These are phyloP conservation scores for Monascus purpureus DNA, from an alignment of 495 filamentous ascomycete genomes.

Conservation along the genomic window DNA sequence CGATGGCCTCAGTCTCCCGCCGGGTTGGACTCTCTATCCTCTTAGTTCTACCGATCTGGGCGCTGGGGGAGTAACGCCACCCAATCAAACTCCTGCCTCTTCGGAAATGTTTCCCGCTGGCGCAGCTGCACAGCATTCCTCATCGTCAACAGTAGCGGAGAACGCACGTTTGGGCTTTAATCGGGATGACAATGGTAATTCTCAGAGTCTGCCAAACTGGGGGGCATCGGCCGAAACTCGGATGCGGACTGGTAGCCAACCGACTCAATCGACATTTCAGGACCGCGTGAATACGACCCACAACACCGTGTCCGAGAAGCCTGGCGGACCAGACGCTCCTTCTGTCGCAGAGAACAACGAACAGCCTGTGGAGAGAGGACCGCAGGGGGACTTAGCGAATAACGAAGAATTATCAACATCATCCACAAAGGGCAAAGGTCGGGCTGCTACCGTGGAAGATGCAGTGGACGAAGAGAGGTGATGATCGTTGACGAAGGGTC, in stretches of 20 bases:
- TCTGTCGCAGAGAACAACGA: not conserved
- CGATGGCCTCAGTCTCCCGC: slow-evolving; percentile 55
- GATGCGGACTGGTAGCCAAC: too few species aligned
- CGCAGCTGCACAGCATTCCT: not conserved
- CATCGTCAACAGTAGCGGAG: not conserved
- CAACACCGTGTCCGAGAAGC: not conserved
- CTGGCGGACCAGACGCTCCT: not conserved
- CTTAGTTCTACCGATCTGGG: slow-evolving; percentile 36
- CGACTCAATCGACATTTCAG: too few species aligned
- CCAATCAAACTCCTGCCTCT: slow-evolving; percentile 3
- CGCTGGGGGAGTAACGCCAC: slow-evolving; percentile 1
- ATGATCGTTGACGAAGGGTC: not conserved
- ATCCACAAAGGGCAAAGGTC: slow-evolving; percentile 30
- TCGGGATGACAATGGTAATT: not conserved
- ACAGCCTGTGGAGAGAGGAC: too few species aligned
- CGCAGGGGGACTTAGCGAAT: slow-evolving; percentile 3
- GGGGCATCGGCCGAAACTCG: not conserved
- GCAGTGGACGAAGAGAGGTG: slow-evolving; percentile 24
- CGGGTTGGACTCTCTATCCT: slow-evolving; percentile 63
- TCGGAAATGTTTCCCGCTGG: slow-evolving; percentile 3
- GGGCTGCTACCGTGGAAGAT: slow-evolving; percentile 36
- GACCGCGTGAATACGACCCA: too few species aligned
- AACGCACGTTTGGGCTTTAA: not conserved
- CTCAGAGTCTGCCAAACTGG: not conserved
- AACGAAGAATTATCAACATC: slow-evolving; percentile 7